A percentile compares a stretch with the other conserved stretches of the same genome.
phyloP scores from a whole-genome alignment of 495 filamentous ascomycete genomes.

The Aspergillus kassunensis region DNA sequence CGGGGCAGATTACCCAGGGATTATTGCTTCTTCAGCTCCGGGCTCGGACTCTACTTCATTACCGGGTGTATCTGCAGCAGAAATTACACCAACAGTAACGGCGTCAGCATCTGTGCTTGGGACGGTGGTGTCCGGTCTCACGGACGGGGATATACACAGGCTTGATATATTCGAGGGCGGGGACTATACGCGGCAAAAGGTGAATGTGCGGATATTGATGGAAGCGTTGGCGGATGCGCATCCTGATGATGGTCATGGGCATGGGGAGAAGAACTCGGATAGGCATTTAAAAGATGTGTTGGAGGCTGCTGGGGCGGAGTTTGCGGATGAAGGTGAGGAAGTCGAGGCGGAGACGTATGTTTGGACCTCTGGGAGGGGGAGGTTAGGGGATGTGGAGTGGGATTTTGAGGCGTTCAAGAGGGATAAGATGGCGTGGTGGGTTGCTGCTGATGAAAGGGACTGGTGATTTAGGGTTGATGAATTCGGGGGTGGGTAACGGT shows the following conservation, averaged over 20 bases:
- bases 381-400: slow-evolving; percentile 71
- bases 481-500: background rate
- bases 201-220: slow-evolving; percentile 55
- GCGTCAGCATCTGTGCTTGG: slow-evolving; percentile 60
- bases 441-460: slow-evolving; percentile 35
- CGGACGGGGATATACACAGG: slow-evolving; percentile 66
- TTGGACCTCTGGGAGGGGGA: slow-evolving; percentile 45
- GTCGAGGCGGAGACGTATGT: slow-evolving; percentile 74
- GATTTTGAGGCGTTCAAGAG: slow-evolving; percentile 70
- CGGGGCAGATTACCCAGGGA: slow-evolving; percentile 79
- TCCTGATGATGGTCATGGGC: slow-evolving; percentile 3
- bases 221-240: slow-evolving; percentile 25
- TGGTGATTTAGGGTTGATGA: slow-evolving; percentile 28
- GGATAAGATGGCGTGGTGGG: slow-evolving; percentile 62
- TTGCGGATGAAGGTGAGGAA: slow-evolving; percentile 43
- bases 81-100: background rate
- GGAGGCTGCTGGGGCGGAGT: slow-evolving; percentile 26
- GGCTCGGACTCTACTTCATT: background rate
- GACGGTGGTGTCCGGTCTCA: slow-evolving; percentile 73
- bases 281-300: slow-evolving; percentile 29
- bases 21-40: slow-evolving; percentile 40
- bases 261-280: slow-evolving; percentile 14
- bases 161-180: slow-evolving; percentile 81
- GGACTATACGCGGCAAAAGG: slow-evolving; percentile 62
- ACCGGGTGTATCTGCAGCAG: background rate